phyloP scores from a whole-genome alignment of 768 basidiomycete species.

The Cystofilobasidium ferigula region DNA sequence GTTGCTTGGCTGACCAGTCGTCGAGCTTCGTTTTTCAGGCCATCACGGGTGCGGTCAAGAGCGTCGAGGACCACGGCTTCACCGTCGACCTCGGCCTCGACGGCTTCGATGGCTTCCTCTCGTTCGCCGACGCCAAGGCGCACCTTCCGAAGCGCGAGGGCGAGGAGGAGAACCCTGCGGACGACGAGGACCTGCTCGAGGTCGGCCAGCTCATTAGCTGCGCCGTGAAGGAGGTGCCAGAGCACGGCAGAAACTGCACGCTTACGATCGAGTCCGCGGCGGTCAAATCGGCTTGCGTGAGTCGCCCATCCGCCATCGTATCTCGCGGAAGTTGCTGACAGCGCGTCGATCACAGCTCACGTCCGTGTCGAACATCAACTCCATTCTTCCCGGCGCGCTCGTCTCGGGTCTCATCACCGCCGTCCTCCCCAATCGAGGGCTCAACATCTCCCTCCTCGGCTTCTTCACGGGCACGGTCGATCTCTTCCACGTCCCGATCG shows the following conservation, averaged over 20 bases:
- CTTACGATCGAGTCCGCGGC: conserved; percentile 49
- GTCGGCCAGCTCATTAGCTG: conserved; percentile 60
- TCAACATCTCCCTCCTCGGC: conserved; percentile 79
- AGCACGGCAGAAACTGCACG: conserved; percentile 68
- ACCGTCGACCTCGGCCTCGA: conserved; percentile 64
- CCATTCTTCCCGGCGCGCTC: conserved; percentile 73
- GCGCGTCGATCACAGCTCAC: conserved; percentile 45
- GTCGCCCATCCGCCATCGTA: conserved; percentile 29
- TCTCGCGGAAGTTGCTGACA: background rate
- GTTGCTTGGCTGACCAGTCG: too few relatives aligned
- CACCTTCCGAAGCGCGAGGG: conserved; percentile 23
- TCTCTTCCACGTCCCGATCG: conserved; percentile 54
- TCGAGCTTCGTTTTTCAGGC: too few relatives aligned
- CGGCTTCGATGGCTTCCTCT: conserved; percentile 70
- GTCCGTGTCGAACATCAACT: conserved; percentile 66
- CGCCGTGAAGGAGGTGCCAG: conserved; percentile 55
- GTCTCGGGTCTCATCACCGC: conserved; percentile 74
- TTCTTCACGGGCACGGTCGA: conserved; percentile 88
- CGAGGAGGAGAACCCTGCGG: background rate
- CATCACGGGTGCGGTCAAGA: conserved; percentile 63
- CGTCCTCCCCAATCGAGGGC: conserved; percentile 52
- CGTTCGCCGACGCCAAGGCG: conserved; percentile 58
- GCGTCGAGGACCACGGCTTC: conserved; percentile 90
- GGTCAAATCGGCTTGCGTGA: conserved; percentile 50
- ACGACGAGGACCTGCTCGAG: conserved; percentile 19